Evolutionary conservation across 164 flowering plant genomes (phyloP).

Genomic region (Tetracentron sinense): DNA sequence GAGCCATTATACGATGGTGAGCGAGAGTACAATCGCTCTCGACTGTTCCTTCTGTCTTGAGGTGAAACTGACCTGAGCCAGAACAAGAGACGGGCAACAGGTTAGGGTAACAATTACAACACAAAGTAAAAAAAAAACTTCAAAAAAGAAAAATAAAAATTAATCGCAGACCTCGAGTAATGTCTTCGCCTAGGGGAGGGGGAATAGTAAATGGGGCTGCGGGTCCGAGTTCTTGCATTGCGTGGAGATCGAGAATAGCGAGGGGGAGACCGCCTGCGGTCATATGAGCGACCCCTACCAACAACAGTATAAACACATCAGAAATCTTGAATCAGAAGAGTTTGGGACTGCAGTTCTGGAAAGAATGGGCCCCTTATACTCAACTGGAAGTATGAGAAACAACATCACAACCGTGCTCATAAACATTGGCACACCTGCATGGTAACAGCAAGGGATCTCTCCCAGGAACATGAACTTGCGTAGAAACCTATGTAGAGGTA

Average conservation of each 20-base stretch:
- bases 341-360: no score
- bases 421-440: no score
- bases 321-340: not conserved
- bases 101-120: not conserved
- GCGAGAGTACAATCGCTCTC: constrained; percentile 38
- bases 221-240: constrained; percentile 32
- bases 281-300: constrained; percentile 31
- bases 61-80: constrained; percentile 53
- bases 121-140: not conserved
- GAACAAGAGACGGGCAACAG: not conserved
- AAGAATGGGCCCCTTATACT: no score
- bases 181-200: constrained; percentile 40
- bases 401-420: no score
- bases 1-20: constrained; percentile 32
- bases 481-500: no score
- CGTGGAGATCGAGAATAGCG: constrained; percentile 40
- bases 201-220: constrained; percentile 41
- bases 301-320: not conserved
- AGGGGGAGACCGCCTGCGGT: constrained; percentile 35
- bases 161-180: constrained; percentile 36
- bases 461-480: no score
- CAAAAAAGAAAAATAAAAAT: not conserved
- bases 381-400: no score
- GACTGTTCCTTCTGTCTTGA: constrained; percentile 32
- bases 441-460: no score